Percentiles rank a stretch among this genome's conserved stretches.
These are phyloP conservation scores for Trypanosoma mega DNA, from an alignment of 208 protist species.

Conservation along the genomic window DNA sequence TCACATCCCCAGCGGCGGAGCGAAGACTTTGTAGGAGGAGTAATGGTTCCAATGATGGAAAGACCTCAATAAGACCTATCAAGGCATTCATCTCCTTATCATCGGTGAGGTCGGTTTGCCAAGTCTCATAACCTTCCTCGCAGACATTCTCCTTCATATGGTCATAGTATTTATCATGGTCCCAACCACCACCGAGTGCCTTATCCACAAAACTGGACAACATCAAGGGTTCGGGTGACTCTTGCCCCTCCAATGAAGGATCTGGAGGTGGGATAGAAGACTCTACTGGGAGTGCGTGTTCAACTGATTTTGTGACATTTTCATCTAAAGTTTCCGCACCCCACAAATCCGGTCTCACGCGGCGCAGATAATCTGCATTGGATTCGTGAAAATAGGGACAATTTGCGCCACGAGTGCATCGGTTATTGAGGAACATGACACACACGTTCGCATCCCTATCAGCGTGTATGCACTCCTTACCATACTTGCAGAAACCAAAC, in stretches of 20 bases:
- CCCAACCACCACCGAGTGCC: too few species aligned
- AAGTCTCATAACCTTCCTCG: not conserved
- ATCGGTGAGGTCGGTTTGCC: not conserved
- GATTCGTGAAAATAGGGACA: conserved; percentile 73
- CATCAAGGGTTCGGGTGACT: not conserved
- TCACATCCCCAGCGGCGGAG: conserved; percentile 34
- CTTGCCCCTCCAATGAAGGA: too few species aligned
- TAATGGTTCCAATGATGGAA: conserved; percentile 40
- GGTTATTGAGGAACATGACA: conserved; percentile 56
- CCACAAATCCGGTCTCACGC: conserved; percentile 13
- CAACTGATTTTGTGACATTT: too few species aligned
- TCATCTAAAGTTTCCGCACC: too few species aligned
- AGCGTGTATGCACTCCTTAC: conserved; percentile 48
- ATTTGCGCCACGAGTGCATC: conserved; percentile 37
- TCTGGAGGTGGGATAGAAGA: too few species aligned
- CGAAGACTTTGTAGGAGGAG: conserved; percentile 64
- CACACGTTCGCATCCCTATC: conserved; percentile 73
- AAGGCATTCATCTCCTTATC: conserved; percentile 43
- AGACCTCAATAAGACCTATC: conserved; percentile 50
- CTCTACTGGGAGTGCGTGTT: too few species aligned
- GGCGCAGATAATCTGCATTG: conserved; percentile 35
- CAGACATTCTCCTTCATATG: not conserved
- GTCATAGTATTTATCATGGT: not conserved
- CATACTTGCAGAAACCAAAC: conserved; percentile 73
- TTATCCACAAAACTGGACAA: conserved; percentile 16